phyloP scores from a whole-genome alignment of 2,329 filamentous ascomycete genomes.

The Lizonia empirigonia region DNA sequence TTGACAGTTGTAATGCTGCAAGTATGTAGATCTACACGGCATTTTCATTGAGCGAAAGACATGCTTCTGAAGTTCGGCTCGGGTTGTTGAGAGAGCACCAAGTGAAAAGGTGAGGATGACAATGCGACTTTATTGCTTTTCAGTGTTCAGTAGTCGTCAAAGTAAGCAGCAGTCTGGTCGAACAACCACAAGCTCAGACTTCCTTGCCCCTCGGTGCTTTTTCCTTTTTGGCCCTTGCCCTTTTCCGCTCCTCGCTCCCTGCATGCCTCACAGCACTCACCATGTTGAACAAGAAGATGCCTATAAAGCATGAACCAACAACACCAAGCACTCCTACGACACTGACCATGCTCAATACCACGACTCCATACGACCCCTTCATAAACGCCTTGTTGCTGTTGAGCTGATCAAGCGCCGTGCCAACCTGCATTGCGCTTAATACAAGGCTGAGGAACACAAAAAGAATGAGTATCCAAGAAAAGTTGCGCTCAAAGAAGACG shows the following conservation, averaged over 20 bases:
- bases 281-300: constrained; percentile 47
- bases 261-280: constrained; percentile 40
- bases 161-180: no score
- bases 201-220: constrained; percentile 3
- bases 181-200: no score
- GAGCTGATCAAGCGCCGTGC: constrained; percentile 35
- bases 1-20: no score
- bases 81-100: no score
- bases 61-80: no score
- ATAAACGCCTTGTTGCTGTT: constrained; percentile 31
- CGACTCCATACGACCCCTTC: constrained; percentile 39
- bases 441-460: constrained; percentile 48
- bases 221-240: constrained; percentile 19
- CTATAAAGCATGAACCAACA: constrained; percentile 36
- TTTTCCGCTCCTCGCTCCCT: constrained; percentile 44
- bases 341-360: constrained; percentile 44
- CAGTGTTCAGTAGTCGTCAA: no score
- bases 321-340: constrained; percentile 37
- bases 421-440: constrained; percentile 48
- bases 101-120: no score
- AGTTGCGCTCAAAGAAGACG: constrained; percentile 48
- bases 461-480: constrained; percentile 45
- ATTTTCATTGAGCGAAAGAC: no score
- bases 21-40: no score
- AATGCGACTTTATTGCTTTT: no score